Percentiles rank a stretch among this genome's conserved stretches.
These are phyloP conservation scores for Phytophthora sp. DNA, from an alignment of 352 stramenopile species.

Conservation along the genomic window DNA sequence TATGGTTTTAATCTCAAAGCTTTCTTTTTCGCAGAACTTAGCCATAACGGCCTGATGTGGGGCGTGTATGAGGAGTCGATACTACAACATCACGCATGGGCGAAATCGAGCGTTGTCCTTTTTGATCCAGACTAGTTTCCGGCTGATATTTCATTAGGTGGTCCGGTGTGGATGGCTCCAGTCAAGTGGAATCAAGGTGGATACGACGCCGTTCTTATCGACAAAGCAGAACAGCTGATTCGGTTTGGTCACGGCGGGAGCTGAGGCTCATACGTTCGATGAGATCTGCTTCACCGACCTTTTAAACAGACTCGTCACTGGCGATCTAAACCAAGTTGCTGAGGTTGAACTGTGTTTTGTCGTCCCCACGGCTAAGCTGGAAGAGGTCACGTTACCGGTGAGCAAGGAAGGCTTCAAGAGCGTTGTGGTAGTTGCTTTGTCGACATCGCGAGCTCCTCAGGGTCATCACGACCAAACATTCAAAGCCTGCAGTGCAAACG, in stretches of 20 bases:
- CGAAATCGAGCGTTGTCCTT: too few species aligned
- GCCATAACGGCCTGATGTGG: too few species aligned
- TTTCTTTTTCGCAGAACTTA: too few species aligned
- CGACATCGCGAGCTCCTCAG: too few species aligned
- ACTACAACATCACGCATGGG: neutral
- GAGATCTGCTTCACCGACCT: neutral
- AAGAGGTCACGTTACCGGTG: neutral
- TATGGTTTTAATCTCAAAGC: too few species aligned
- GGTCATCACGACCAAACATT: too few species aligned
- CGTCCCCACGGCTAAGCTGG: neutral
- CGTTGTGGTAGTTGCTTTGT: too few species aligned
- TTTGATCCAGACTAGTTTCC: slow-evolving; percentile 7
- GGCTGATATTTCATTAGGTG: neutral
- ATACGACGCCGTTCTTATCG: slow-evolving; percentile 1
- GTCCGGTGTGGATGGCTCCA: neutral
- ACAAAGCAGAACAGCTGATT: neutral
- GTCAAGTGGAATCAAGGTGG: neutral
- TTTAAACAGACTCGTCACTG: neutral
- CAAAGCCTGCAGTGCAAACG: too few species aligned
- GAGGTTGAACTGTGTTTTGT: slow-evolving; percentile 1
- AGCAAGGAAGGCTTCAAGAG: neutral
- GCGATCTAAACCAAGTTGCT: neutral
- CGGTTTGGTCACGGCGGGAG: neutral
- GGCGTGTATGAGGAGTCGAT: too few species aligned
- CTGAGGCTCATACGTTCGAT: neutral